Evolutionary conservation across 1,284 basidiomycete genomes (phyloP).

Genomic region (Termitomyces sp.): DNA sequence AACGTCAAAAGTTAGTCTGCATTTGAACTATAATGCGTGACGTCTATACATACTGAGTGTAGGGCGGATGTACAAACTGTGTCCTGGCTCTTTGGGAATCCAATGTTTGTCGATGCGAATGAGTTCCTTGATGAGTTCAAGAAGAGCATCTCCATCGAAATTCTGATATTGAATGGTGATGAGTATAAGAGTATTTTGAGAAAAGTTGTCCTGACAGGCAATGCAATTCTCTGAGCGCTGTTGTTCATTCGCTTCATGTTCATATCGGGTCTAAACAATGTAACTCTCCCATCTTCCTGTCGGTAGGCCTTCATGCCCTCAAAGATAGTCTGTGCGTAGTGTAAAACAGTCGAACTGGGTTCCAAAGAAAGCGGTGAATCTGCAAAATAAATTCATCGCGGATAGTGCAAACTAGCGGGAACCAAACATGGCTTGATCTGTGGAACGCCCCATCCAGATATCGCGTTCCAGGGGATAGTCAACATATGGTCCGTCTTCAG

Average conservation of each 20-base stretch:
- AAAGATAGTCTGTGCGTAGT: conserved; percentile 90
- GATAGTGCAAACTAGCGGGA: neutral
- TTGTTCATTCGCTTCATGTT: conserved; percentile 94
- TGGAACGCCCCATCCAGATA: conserved; percentile 19
- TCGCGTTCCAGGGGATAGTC: conserved; percentile 20
- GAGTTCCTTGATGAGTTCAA: conserved; percentile 87
- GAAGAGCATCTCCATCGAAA: conserved; percentile 78
- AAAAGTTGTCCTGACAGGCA: conserved; percentile 54
- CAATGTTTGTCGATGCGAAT: conserved; percentile 85
- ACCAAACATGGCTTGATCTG: conserved; percentile 19
- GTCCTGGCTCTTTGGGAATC: conserved; percentile 87
- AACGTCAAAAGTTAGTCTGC: conserved; percentile 4
- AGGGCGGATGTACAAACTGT: conserved; percentile 89
- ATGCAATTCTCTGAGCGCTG: conserved; percentile 67
- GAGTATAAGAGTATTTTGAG: neutral
- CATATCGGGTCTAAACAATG: conserved; percentile 95
- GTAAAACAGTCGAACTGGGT: conserved; percentile 86
- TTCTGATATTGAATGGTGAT: conserved; percentile 35
- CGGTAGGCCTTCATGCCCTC: conserved; percentile 98
- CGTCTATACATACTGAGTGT: conserved; percentile 55
- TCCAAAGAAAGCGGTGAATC: conserved; percentile 75
- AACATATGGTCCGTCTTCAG: conserved; percentile 23
- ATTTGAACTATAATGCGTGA: neutral
- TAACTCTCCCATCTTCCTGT: conserved; percentile 71
- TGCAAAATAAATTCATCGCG: conserved; percentile 22